Percentiles rank a stretch among this genome's conserved stretches.
Evolutionary conservation across 148 eudicot genomes (phyloP).

Genomic region (Silene latifolia): DNA sequence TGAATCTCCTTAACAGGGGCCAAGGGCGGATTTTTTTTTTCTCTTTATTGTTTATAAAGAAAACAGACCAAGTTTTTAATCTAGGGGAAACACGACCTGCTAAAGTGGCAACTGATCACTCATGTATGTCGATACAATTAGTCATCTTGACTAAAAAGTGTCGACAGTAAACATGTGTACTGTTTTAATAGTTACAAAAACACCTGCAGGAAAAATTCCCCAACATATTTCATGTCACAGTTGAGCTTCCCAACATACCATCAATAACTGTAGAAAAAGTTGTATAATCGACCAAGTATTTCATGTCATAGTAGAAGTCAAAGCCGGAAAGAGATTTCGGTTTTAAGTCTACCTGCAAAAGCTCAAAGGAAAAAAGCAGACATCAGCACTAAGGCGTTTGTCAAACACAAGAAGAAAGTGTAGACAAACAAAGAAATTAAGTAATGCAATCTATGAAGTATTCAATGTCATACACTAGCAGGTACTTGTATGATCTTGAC

Average conservation of each 20-base stretch:
- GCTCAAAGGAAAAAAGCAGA: constrained; percentile 12
- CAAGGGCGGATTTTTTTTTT: not conserved
- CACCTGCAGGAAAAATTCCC: constrained; percentile 7
- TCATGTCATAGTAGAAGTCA: constrained; percentile 42
- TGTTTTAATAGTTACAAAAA: not conserved
- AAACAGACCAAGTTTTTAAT: not conserved
- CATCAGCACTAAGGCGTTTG: constrained; percentile 2
- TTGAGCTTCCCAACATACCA: constrained; percentile 30
- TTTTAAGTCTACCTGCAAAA: constrained; percentile 32
- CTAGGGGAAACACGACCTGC: not conserved
- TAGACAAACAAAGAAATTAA: constrained; percentile 4
- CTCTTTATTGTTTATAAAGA: not conserved
- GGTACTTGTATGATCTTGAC: constrained; percentile 32
- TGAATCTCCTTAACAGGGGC: not conserved
- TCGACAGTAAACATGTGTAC: constrained; percentile 1
- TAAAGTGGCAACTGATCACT: not conserved
- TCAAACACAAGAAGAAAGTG: not conserved
- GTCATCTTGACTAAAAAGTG: constrained; percentile 6
- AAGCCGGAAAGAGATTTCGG: constrained; percentile 32
- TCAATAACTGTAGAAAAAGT: constrained; percentile 35
- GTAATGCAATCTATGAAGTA: not conserved
- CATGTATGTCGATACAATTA: not conserved
- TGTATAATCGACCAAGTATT: constrained; percentile 36
- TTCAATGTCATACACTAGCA: constrained; percentile 30
- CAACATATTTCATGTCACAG: not conserved